Evolutionary conservation across 83 land plant species (phyloP), one percentile per base, ranked within the genome.

Genomic region (Diphasiastrum complanatum): DNA sequence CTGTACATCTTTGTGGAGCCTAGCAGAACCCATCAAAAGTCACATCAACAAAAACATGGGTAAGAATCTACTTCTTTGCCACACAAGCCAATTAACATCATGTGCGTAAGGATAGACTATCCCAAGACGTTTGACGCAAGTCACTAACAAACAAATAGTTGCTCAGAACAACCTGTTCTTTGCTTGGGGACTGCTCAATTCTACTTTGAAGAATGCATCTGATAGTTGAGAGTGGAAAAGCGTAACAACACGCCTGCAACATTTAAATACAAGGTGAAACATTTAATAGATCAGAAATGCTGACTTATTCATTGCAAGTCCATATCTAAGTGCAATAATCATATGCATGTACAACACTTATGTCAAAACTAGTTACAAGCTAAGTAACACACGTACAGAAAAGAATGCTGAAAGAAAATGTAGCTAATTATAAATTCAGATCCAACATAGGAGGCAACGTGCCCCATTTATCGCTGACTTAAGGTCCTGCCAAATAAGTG

Each of bases 221-320:
- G 78, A 30, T 26, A 75, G 73, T 35, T 62, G 63, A 33, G 78
- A 51, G 47, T 75, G 78, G 37, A 75, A 68, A 43, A 75, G 48
- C 28, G 58, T 10, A 6, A 68, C 78, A 11, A 75, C 67, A 11
- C 74, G 73, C 46, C 78, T 75, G 75, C 24, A 20, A 25, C n/a
- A 41, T n/a, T n/a, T n/a, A 33, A 35, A 45, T 8, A 16, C 16
- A 8, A 40, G 43, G 43, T 8, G 19, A 12, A 50, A 50, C 52
- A 50, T 24, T 6, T 11, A n/a, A 19, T 0, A 24, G 19, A 18
- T 50, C 25, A 19, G 53, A 50, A 19, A 24, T 0, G 16, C 19
- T 18, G 4, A 24, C n/a, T 20, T 30, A 11, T 11, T 8, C 6
- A 27, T 6, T 20, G 1, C 5, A 33, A 18, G 41, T 30, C 6